These are phyloP conservation scores for Knoxdaviesia capensis DNA, from an alignment of 2,329 filamentous ascomycete genomes.

Conservation along the genomic window DNA sequence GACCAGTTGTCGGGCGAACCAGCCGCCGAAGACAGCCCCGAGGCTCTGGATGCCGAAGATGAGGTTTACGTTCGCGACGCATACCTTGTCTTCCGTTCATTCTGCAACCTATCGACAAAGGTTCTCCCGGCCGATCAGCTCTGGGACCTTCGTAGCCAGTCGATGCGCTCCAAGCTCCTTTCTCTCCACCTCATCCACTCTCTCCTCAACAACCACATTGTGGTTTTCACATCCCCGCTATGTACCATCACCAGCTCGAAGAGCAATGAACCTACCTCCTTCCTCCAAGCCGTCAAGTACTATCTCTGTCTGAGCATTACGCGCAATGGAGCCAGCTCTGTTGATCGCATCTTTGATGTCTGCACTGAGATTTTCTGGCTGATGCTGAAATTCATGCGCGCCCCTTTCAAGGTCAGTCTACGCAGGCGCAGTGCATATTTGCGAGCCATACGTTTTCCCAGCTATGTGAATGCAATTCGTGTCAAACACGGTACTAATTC, in stretches of 20 bases:
- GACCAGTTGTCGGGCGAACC: slow-evolving; percentile 35
- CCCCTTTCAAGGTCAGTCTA: slow-evolving; percentile 59
- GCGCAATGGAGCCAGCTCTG: slow-evolving; percentile 83
- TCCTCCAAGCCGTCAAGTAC: slow-evolving; percentile 89
- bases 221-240: slow-evolving; percentile 76
- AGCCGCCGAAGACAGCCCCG: slow-evolving; percentile 31
- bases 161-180: slow-evolving; percentile 92
- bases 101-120: slow-evolving; percentile 95
- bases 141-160: slow-evolving; percentile 78
- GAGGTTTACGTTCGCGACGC: slow-evolving; percentile 95
- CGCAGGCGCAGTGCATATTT: too few species aligned
- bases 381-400: slow-evolving; percentile 83
- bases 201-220: slow-evolving; percentile 80
- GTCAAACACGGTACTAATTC: not conserved
- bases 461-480: too few species aligned
- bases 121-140: slow-evolving; percentile 74
- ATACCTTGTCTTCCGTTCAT: slow-evolving; percentile 89
- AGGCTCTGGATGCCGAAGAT: slow-evolving; percentile 54
- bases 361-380: slow-evolving; percentile 97
- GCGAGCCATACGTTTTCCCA: too few species aligned
- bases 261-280: slow-evolving; percentile 70
- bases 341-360: slow-evolving; percentile 82
- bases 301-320: slow-evolving; percentile 91
- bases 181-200: slow-evolving; percentile 92
- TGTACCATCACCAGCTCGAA: slow-evolving; percentile 87